Evolutionary conservation across 2,329 filamentous ascomycete genomes (phyloP).

Genomic region (Pseudogymnoascus sp.): DNA sequence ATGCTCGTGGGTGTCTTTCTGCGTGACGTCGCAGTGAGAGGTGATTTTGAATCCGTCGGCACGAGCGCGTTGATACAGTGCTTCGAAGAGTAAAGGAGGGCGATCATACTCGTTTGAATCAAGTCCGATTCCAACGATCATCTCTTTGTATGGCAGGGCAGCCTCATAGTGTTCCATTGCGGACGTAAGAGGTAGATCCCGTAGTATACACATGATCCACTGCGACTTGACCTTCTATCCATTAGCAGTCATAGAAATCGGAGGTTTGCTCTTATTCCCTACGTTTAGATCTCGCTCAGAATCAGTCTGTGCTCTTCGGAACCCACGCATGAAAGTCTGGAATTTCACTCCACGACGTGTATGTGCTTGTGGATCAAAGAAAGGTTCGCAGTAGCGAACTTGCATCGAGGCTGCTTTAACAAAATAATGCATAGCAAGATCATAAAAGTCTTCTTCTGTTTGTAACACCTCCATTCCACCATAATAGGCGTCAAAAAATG

Average conservation of each 20-base stretch:
- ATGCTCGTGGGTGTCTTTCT: conserved; percentile 62
- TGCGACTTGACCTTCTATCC: conserved; percentile 33
- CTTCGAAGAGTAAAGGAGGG: conserved; percentile 50
- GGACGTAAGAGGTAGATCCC: conserved; percentile 55
- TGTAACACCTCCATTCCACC: conserved; percentile 62
- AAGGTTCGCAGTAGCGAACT: conserved; percentile 64
- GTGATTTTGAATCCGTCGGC: conserved; percentile 50
- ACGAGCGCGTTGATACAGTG: conserved; percentile 49
- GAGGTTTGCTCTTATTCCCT: conserved; percentile 26
- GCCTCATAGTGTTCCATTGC: conserved; percentile 39
- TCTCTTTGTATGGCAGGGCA: conserved; percentile 26
- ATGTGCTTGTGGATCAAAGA: conserved; percentile 73
- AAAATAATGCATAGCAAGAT: conserved; percentile 64
- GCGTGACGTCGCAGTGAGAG: conserved; percentile 55
- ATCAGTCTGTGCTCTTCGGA: conserved; percentile 48
- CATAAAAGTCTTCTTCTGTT: conserved; percentile 59
- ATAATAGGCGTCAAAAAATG: conserved; percentile 68
- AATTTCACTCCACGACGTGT: conserved; percentile 53
- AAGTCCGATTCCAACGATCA: conserved; percentile 52
- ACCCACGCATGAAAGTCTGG: conserved; percentile 54
- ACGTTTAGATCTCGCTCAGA: conserved; percentile 54
- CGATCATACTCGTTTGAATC: conserved; percentile 52
- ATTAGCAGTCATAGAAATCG: not conserved
- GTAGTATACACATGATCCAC: conserved; percentile 63
- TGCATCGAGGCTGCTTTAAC: conserved; percentile 51